Evolutionary conservation across 805 yeast genomes (phyloP).

Genomic region (Kodamaea kaohsiungensis): DNA sequence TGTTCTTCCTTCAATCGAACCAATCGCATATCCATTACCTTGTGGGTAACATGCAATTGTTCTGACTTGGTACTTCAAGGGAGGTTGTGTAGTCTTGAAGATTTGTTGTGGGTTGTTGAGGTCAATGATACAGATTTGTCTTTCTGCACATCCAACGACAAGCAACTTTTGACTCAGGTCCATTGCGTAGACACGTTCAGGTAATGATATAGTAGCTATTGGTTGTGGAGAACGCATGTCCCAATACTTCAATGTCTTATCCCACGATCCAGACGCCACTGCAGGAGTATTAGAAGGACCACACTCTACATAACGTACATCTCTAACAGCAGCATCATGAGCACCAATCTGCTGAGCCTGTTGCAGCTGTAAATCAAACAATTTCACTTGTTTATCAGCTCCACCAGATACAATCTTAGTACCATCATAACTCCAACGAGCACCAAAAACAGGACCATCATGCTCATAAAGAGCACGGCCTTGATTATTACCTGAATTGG

Average conservation of each 20-base stretch:
- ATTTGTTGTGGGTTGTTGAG: conserved; percentile 80
- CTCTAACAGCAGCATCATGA: conserved; percentile 78
- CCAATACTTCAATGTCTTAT: conserved; percentile 93
- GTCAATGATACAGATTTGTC: conserved; percentile 76
- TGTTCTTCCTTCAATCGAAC: conserved; percentile 93
- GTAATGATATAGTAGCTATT: conserved; percentile 74
- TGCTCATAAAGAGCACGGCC: conserved; percentile 91
- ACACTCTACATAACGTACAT: conserved; percentile 75
- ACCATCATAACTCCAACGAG: conserved; percentile 87
- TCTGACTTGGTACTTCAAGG: conserved; percentile 88
- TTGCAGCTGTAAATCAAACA: conserved; percentile 80
- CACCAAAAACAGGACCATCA: conserved; percentile 79
- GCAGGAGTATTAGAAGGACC: conserved; percentile 83
- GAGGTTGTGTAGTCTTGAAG: conserved; percentile 71
- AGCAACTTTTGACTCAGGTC: conserved; percentile 77
- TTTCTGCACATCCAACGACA: conserved; percentile 93
- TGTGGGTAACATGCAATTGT: conserved; percentile 81
- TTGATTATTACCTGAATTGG: conserved; percentile 71
- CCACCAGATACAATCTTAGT: conserved; percentile 87
- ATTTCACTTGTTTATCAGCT: conserved; percentile 81
- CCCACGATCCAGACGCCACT: conserved; percentile 95
- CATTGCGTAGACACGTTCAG: conserved; percentile 91
- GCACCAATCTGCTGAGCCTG: conserved; percentile 83
- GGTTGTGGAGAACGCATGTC: conserved; percentile 86
- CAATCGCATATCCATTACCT: conserved; percentile 91